Percentiles rank a stretch among this genome's conserved stretches.
Evolutionary conservation across 75 land plant species (phyloP).

Genomic region (Picea glauca): DNA sequence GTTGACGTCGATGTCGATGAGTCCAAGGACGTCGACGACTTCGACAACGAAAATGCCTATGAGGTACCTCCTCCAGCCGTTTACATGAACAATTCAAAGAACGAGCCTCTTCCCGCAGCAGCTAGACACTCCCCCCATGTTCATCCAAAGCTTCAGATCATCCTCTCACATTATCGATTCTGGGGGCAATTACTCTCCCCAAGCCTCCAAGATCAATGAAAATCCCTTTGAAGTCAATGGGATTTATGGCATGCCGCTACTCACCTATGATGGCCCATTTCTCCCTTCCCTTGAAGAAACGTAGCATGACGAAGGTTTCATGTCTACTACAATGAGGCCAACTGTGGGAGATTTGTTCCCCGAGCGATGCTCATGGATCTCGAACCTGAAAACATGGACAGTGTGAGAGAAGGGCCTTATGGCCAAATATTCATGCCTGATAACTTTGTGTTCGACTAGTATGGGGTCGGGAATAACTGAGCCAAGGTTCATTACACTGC

Average conservation of each 20-base stretch:
- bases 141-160: slow-evolving; percentile 14
- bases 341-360: too few relatives aligned
- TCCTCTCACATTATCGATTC: neutral
- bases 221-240: slow-evolving; percentile 19
- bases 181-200: slow-evolving; percentile 18
- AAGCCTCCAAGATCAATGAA: slow-evolving; percentile 11
- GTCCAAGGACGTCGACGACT: neutral
- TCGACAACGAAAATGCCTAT: neutral
- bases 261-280: slow-evolving; percentile 41
- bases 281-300: slow-evolving; percentile 60
- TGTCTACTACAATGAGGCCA: neutral
- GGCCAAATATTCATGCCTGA: too few relatives aligned
- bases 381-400: too few relatives aligned
- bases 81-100: neutral
- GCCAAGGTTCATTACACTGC: too few relatives aligned
- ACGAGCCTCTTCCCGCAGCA: slow-evolving; percentile 1
- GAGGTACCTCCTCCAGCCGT: neutral
- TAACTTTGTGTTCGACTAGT: too few relatives aligned
- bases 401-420: too few relatives aligned
- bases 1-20: neutral
- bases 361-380: too few relatives aligned
- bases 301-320: slow-evolving; percentile 55
- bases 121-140: slow-evolving; percentile 14
- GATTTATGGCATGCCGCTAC: neutral
- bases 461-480: too few relatives aligned